Percentiles rank a stretch among this genome's conserved stretches.
These are phyloP conservation scores for Globisporangium rhizosaccharum DNA, from an alignment of 352 stramenopile species.

Conservation along the genomic window DNA sequence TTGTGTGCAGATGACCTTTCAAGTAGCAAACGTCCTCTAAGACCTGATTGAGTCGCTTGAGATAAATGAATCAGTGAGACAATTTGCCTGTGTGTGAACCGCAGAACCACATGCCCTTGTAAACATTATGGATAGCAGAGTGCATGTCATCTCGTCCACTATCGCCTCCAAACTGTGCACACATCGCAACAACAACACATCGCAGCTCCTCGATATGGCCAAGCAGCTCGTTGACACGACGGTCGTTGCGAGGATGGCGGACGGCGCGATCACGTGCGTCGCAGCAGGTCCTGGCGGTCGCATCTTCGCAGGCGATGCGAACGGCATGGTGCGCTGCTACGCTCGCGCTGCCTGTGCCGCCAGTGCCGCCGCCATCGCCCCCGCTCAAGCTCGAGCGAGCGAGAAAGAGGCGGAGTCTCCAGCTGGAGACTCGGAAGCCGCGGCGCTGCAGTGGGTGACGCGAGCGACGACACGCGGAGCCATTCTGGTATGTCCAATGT, in stretches of 20 bases:
- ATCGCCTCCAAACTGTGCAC: not conserved
- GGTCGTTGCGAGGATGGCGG: not conserved
- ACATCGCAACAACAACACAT: not conserved
- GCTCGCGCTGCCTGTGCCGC: not conserved
- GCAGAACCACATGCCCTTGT: no score
- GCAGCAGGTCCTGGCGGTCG: not conserved
- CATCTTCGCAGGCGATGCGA: constrained; percentile 15
- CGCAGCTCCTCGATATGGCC: not conserved
- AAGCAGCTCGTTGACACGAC: not conserved
- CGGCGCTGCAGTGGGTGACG: not conserved
- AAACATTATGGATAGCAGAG: no score
- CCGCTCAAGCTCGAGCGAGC: not conserved
- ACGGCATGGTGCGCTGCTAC: constrained; percentile 13
- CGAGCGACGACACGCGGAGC: not conserved
- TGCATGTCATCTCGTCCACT: not conserved
- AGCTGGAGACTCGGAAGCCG: not conserved
- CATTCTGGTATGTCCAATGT: constrained; percentile 10
- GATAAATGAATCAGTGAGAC: no score
- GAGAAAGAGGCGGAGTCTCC: constrained; percentile 4
- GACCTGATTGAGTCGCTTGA: no score
- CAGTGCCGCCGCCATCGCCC: not conserved
- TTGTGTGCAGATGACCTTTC: no score
- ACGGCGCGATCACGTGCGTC: constrained; percentile 12
- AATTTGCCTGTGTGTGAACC: not conserved
- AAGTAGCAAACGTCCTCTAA: no score